A percentile compares a stretch with the other conserved stretches of the same genome.
Conservation (phyloP, 1,284 basidiomycete species). For the Malassezia nana region DNA sequence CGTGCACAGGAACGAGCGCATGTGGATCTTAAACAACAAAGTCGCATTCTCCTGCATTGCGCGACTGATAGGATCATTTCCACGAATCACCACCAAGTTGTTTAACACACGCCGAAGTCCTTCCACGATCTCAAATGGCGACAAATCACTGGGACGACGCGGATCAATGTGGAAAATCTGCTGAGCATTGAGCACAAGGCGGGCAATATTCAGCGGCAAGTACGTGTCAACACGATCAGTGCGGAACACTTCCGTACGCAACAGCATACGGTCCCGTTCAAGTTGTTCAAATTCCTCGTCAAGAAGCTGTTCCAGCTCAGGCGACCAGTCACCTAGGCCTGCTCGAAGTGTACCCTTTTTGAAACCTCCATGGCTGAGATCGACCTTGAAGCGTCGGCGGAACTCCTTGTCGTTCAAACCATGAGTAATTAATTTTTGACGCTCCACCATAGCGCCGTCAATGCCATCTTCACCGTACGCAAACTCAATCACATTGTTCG, state of each 20-base stretch:
- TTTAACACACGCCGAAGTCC: constrained; percentile 53
- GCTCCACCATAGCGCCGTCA: constrained; percentile 95
- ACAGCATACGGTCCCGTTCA: constrained; percentile 61
- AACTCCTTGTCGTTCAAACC: constrained; percentile 73
- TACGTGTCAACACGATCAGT: constrained; percentile 61
- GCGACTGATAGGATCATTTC: constrained; percentile 57
- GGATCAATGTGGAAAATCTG: constrained; percentile 97
- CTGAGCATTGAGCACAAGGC: constrained; percentile 86
- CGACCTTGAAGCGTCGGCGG: constrained; percentile 80
- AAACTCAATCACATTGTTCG: constrained; percentile 69
- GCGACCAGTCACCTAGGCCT: constrained; percentile 84
- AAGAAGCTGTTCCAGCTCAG: constrained; percentile 70
- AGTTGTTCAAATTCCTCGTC: constrained; percentile 80
- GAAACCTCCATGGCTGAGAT: constrained; percentile 58
- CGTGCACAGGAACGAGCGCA: constrained; percentile 43
- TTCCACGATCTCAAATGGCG: constrained; percentile 76
- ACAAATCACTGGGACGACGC: constrained; percentile 82
- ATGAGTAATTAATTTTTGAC: constrained; percentile 82
- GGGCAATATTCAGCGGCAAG: constrained; percentile 62
- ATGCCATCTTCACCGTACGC: constrained; percentile 97
- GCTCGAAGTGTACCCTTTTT: constrained; percentile 67
- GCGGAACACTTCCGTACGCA: constrained; percentile 72
- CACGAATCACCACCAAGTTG: constrained; percentile 62
- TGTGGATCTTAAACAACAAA: constrained; percentile 71
- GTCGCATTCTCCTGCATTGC: constrained; percentile 85